phyloP scores from a whole-genome alignment of 495 filamentous ascomycete species.

The Achaetomiella virescens region DNA sequence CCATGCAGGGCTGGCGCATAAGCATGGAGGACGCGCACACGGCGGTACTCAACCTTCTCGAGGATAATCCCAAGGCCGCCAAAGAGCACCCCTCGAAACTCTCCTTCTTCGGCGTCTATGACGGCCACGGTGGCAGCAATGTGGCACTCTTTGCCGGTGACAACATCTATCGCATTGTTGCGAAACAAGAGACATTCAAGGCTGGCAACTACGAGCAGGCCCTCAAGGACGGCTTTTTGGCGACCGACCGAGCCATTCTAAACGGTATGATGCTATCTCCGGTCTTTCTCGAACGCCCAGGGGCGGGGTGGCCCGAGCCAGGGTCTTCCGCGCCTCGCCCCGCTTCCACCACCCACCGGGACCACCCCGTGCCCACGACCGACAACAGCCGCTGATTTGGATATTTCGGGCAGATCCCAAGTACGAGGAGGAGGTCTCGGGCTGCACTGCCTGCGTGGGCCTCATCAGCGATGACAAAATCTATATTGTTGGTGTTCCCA shows the following conservation, averaged over 20 bases:
- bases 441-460: slow-evolving; percentile 88
- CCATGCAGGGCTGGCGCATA: slow-evolving; percentile 99
- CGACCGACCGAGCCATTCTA: slow-evolving; percentile 91
- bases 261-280: slow-evolving; percentile 57
- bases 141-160: slow-evolving; percentile 91
- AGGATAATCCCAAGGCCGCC: slow-evolving; percentile 49
- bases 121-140: slow-evolving; percentile 95
- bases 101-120: slow-evolving; percentile 96
- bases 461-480: slow-evolving; percentile 87
- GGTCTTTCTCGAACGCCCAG: slow-evolving; percentile 17
- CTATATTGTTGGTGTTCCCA: slow-evolving; percentile 63
- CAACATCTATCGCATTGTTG: slow-evolving; percentile 86
- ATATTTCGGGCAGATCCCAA: slow-evolving; percentile 64
- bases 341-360: slow-evolving; percentile 1
- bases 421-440: slow-evolving; percentile 96
- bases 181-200: slow-evolving; percentile 90
- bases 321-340: not conserved
- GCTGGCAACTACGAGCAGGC: slow-evolving; percentile 89
- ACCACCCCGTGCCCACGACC: not conserved
- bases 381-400: slow-evolving; percentile 18
- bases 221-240: slow-evolving; percentile 93
- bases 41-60: slow-evolving; percentile 77
- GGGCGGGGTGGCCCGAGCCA: slow-evolving; percentile 6
- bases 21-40: slow-evolving; percentile 98
- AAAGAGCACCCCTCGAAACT: slow-evolving; percentile 65